A percentile compares a stretch with the other conserved stretches of the same genome.
phyloP scores from a whole-genome alignment of 2,329 filamentous ascomycete genomes.

The Exophiala xenobiotica region DNA sequence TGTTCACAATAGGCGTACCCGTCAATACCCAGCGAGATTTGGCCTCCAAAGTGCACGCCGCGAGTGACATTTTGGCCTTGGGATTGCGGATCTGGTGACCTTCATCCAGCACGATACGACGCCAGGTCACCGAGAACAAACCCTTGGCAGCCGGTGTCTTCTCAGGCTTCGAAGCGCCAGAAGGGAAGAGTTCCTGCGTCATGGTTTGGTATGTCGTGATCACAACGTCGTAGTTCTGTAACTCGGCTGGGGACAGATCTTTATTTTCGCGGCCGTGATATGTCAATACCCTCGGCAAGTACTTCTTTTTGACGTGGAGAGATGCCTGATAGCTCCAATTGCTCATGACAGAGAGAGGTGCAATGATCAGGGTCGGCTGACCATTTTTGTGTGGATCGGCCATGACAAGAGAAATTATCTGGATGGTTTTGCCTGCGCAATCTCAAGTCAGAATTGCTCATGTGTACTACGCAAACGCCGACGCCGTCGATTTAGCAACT shows the following conservation, averaged over 20 bases:
- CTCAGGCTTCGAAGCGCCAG: constrained; percentile 46
- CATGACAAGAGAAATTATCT: constrained; percentile 77
- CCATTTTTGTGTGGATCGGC: constrained; percentile 43
- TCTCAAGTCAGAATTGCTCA: constrained; percentile 6
- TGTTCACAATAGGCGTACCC: constrained; percentile 82
- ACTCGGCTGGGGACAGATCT: constrained; percentile 53
- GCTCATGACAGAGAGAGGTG: constrained; percentile 82
- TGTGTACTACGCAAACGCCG: too few relatives aligned
- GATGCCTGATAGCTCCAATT: constrained; percentile 83
- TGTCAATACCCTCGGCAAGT: constrained; percentile 64
- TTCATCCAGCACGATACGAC: constrained; percentile 77
- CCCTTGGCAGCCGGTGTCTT: constrained; percentile 46
- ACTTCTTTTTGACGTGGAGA: constrained; percentile 66
- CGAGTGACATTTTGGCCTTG: constrained; percentile 67
- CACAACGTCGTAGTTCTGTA: constrained; percentile 70
- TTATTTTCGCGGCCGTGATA: constrained; percentile 69
- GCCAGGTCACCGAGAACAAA: constrained; percentile 68
- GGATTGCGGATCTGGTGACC: constrained; percentile 80
- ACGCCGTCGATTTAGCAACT: too few relatives aligned
- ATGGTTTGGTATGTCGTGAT: constrained; percentile 83
- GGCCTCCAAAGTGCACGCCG: constrained; percentile 66
- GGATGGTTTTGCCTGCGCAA: constrained; percentile 59
- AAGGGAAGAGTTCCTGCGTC: constrained; percentile 60
- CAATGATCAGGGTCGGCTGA: constrained; percentile 68
- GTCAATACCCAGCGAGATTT: constrained; percentile 76